Evolutionary conservation across 768 basidiomycete species (phyloP), one percentile per base, ranked within the genome.

Genomic region (Kwoniella bestiolae): DNA sequence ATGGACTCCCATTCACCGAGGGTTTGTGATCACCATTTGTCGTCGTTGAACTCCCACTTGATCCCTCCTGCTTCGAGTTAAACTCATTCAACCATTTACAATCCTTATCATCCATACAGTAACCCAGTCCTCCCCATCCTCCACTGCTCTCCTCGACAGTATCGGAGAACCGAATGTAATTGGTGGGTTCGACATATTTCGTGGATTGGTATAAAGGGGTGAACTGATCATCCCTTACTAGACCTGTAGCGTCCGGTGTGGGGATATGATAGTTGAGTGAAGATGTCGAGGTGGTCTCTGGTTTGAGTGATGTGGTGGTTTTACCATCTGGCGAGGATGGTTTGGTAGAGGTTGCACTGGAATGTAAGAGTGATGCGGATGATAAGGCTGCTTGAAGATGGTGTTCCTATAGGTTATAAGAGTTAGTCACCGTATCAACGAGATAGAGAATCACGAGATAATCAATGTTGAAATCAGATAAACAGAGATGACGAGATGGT

Each of bases 21-120:
- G n/a, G 25, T 38, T 21, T 41, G 5, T 3, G 21, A 32, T 56
- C 56, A 11, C 56, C 56, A 44, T 56, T 56, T 41, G 46, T 47
- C 23, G 46, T 12, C 11, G 50, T 52, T 45, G 34, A 44, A 31
- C 18, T 46, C 14, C 67, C 67, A 25, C 67, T 85, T 67, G 89
- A 91, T 18, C 92, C 92, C 79, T 93, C 91, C 26, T 73, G 71
- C 56, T 76, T 79, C 16, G 71, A 60, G 73, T 97, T 96, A 76
- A 92, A 92, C 82, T 88, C 90, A 72, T 91, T 90, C 32, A 99
- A 86, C 95, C 95, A 99, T 69, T 90, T 90, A 74, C 90, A 88
- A 83, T 98, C 95, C 18, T 90, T 89, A 80, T 98, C 96, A 73
- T 99, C 95, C 90, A 97, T 91, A 69, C 87, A 91, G 77, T 98